Evolutionary conservation across 1,284 basidiomycete species (phyloP).

Genomic region (Cutaneotrichosporon sp.): DNA sequence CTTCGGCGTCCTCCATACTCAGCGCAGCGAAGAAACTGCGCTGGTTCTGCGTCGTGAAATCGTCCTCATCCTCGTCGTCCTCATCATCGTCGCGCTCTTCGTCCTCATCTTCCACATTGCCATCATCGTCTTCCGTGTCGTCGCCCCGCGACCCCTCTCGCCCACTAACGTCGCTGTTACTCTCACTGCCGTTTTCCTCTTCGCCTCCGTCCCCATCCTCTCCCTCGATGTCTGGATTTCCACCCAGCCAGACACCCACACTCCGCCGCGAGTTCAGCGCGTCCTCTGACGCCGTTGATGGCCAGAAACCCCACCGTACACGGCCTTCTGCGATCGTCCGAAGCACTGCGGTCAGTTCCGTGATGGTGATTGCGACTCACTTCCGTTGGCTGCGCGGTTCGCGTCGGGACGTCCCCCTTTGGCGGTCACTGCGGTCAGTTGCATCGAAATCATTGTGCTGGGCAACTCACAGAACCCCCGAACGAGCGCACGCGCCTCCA

Average conservation of each 20-base stretch:
- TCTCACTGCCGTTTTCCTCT: conserved; percentile 61
- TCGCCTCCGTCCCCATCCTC: conserved; percentile 63
- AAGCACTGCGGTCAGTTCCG: conserved; percentile 51
- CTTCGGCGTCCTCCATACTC: conserved; percentile 2
- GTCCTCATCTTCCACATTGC: conserved; percentile 58
- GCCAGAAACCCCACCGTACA: conserved; percentile 80
- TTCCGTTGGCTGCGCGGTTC: conserved; percentile 81
- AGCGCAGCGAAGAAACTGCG: conserved; percentile 16
- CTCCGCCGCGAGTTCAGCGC: neutral
- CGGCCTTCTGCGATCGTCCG: conserved; percentile 73
- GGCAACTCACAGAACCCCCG: conserved; percentile 58
- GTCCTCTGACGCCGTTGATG: conserved; percentile 45
- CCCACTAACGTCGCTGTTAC: conserved; percentile 50
- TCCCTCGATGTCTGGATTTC: conserved; percentile 28
- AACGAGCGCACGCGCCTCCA: conserved; percentile 67
- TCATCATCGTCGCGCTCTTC: conserved; percentile 7
- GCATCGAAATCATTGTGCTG: too few species aligned
- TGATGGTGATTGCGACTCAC: neutral
- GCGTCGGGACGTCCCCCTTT: conserved; percentile 81
- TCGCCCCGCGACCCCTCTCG: conserved; percentile 55
- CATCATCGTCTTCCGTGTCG: conserved; percentile 71
- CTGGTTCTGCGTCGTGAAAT: conserved; percentile 12
- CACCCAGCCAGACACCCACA: conserved; percentile 10
- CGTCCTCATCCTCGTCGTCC: conserved; percentile 12
- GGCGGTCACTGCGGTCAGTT: conserved; percentile 58